Evolutionary conservation across 805 yeast species (phyloP), one percentile per base, ranked within the genome.

Genomic region (Naumovozyma castellii): DNA sequence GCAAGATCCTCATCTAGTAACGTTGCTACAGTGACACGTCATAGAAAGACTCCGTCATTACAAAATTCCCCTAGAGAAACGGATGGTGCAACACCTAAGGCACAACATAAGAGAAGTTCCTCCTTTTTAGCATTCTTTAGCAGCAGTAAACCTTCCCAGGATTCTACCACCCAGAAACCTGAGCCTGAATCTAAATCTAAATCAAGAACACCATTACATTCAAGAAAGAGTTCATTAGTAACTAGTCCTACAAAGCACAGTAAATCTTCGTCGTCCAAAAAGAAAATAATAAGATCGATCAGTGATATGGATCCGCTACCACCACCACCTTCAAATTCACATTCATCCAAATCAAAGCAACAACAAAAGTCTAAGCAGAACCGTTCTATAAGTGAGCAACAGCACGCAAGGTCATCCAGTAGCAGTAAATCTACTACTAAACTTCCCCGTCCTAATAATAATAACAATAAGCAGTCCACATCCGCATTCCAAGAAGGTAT

Each of bases 401-500:
- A 35, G 33, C 30, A 37, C 41, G 20, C 25, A 39, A 41, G 2
- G 20, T 25, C 37, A 22, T 14, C 8, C 18, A 18, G 19, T 46
- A 59, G 73, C 18, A 18, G 19, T 46, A 59, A 73, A 45, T 55
- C 73, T 9, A 66, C 63, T 2, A 22, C 27, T 10, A 22, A 10
- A 22, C 10, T 10, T 22, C 27, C 6, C 27, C 9, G 27, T n/a
- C n/a, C n/a, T n/a, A n/a, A n/a, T n/a, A n/a, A n/a, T n/a, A n/a
- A n/a, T 6, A 66, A 77, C 28, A 50, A 48, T 41, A 83, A 83
- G 52, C 72, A 72, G 59, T 75, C 78, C 42, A 83, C 94, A 0
- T 75, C 85, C 0, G 92, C 92, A 1, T 83, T 83, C 56, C 78
- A 75, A 55, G 98, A 92, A 64, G 98, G 98, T 6, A 84, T 90